Conservation (phyloP, 257 asterid genomes). For the Capsicum rhomboideum region DNA sequence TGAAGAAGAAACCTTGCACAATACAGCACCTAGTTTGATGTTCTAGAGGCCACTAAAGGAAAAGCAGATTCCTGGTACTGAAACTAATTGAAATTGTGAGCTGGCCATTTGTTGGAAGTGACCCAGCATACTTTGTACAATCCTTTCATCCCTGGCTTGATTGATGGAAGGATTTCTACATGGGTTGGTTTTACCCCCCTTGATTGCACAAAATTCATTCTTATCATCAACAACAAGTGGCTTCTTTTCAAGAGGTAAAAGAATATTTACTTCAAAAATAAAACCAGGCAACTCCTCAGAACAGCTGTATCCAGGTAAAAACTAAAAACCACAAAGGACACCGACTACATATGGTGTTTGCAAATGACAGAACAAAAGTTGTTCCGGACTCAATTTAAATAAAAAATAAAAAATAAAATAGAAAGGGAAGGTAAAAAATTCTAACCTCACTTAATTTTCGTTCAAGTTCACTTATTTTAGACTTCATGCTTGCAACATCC, state of each 20-base stretch:
- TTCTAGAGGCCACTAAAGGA: neutral
- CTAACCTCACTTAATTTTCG: constrained; percentile 32
- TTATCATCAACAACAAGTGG: neutral
- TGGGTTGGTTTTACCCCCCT: neutral
- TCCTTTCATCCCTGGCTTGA: neutral
- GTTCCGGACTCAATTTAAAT: neutral
- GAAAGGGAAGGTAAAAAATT: neutral
- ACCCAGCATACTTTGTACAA: neutral
- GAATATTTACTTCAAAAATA: neutral
- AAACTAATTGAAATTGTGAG: neutral
- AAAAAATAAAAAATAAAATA: neutral
- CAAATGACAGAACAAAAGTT: neutral
- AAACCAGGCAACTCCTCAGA: neutral
- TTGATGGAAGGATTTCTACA: neutral
- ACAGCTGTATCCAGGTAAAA: neutral
- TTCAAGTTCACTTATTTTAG: constrained; percentile 21
- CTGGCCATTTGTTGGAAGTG: neutral
- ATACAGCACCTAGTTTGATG: neutral
- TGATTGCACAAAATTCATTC: neutral
- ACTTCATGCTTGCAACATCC: constrained; percentile 22
- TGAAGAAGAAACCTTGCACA: neutral
- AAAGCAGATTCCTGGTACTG: neutral
- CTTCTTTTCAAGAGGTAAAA: neutral
- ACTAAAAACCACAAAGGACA: neutral
- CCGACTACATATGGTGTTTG: neutral